These are phyloP conservation scores for Lachancea nothofagi DNA, from an alignment of 805 yeast species.

Conservation along the genomic window DNA sequence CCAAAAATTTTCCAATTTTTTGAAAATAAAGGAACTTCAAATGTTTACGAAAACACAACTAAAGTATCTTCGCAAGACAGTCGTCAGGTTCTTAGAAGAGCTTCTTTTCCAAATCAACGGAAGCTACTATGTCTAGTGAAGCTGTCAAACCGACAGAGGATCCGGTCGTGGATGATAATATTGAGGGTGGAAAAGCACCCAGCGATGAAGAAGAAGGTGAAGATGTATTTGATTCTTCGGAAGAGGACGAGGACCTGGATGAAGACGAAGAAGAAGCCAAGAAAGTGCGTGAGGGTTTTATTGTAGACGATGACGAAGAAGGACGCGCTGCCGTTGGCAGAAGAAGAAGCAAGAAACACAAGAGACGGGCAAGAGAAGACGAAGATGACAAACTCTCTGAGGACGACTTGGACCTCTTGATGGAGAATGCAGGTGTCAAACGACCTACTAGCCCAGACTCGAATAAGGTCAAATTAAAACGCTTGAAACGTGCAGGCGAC, in stretches of 20 bases:
- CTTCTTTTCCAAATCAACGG: too few species aligned
- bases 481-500: constrained; percentile 70
- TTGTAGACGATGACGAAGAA: constrained; percentile 88
- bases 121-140: constrained; percentile 10
- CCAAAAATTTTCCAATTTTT: constrained; percentile 2
- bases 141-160: constrained; percentile 15
- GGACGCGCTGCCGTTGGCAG: constrained; percentile 33
- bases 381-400: constrained; percentile 76
- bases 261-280: constrained; percentile 89
- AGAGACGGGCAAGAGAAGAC: constrained; percentile 41
- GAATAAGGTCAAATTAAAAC: constrained; percentile 54
- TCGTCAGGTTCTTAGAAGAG: too few species aligned
- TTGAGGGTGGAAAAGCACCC: constrained; percentile 35
- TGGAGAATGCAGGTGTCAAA: constrained; percentile 84
- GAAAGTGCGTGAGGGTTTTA: constrained; percentile 82
- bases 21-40: too few species aligned
- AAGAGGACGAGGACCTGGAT: constrained; percentile 80
- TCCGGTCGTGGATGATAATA: constrained; percentile 35
- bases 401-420: constrained; percentile 85
- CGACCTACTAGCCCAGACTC: constrained; percentile 39
- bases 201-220: constrained; percentile 43
- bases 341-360: constrained; percentile 36
- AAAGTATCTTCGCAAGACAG: too few species aligned
- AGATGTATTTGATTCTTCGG: constrained; percentile 65
- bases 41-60: too few species aligned